These are phyloP conservation scores for Jacaranda mimosifolia DNA, from an alignment of 257 asterid genomes.

Conservation along the genomic window DNA sequence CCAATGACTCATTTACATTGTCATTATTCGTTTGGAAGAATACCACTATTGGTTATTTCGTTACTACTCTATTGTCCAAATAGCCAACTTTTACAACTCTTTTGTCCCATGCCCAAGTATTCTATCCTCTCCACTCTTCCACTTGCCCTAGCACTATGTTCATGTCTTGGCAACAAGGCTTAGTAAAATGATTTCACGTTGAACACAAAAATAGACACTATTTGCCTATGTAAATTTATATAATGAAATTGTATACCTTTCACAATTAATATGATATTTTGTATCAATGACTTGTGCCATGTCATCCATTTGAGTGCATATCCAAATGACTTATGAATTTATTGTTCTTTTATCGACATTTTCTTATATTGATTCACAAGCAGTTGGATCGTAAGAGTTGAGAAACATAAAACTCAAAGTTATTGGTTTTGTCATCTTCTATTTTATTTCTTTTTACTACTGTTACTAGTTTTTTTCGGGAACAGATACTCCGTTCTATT, in stretches of 20 bases:
- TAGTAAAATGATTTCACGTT: neutral
- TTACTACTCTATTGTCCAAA: slow-evolving; percentile 12
- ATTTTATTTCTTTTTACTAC: too few relatives aligned
- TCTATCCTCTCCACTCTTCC: slow-evolving; percentile 16
- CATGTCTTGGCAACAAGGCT: slow-evolving; percentile 17
- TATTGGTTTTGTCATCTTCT: too few relatives aligned
- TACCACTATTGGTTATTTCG: neutral
- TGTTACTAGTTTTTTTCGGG: too few relatives aligned
- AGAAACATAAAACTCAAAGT: too few relatives aligned
- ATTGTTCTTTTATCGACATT: too few relatives aligned
- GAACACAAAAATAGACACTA: slow-evolving; percentile 24
- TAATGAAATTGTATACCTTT: neutral
- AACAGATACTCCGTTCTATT: too few relatives aligned
- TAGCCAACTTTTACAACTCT: slow-evolving; percentile 12
- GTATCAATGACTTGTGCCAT: too few relatives aligned
- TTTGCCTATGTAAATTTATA: neutral
- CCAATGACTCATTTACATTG: slow-evolving; percentile 31
- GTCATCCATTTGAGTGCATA: too few relatives aligned
- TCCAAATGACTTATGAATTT: too few relatives aligned
- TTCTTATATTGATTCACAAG: too few relatives aligned
- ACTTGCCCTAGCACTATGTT: slow-evolving; percentile 27
- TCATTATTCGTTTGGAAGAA: slow-evolving; percentile 33
- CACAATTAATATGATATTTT: too few relatives aligned
- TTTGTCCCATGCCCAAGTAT: slow-evolving; percentile 24
- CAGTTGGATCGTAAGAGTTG: too few relatives aligned